phyloP scores from a whole-genome alignment of 2,329 filamentous ascomycete species.

The Penicillium sp. region DNA sequence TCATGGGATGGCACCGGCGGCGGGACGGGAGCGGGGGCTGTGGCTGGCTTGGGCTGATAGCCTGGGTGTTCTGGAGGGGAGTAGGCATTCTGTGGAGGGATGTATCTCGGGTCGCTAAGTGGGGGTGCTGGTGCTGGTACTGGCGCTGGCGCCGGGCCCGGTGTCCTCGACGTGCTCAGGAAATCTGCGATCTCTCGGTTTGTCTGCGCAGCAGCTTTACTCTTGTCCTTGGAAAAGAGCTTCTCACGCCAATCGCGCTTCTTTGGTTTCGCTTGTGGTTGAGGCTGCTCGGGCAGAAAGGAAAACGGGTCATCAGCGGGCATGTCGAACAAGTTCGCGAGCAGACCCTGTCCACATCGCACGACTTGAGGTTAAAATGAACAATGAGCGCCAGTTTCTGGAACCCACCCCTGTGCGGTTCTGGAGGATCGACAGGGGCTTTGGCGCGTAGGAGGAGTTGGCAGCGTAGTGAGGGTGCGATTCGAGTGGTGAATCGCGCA shows the following conservation, averaged over 20 bases:
- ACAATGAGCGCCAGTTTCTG: constrained; percentile 18
- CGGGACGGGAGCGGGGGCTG: constrained; percentile 10
- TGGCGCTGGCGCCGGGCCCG: constrained; percentile 8
- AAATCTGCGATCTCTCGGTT: constrained; percentile 56
- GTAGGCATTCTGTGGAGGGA: constrained; percentile 37
- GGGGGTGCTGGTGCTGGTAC: constrained; percentile 23
- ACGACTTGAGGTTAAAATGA: constrained; percentile 12
- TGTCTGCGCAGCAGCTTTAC: constrained; percentile 40
- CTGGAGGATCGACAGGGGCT: constrained; percentile 24
- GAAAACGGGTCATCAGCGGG: constrained; percentile 40
- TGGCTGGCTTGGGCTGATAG: constrained; percentile 6
- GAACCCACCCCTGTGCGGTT: constrained; percentile 8
- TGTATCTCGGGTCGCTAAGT: constrained; percentile 28
- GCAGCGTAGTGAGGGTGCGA: neutral
- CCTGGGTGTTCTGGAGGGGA: constrained; percentile 32
- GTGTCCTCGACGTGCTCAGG: constrained; percentile 48
- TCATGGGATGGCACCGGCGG: constrained; percentile 22
- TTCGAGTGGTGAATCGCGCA: neutral
- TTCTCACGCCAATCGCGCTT: constrained; percentile 52
- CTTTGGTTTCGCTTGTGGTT: constrained; percentile 29
- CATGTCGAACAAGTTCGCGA: constrained; percentile 28
- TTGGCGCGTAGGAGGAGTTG: neutral
- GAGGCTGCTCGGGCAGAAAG: constrained; percentile 36
- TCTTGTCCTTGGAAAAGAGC: constrained; percentile 49
- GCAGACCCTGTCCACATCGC: constrained; percentile 42